A percentile compares a stretch with the other conserved stretches of the same genome.
phyloP scores from a whole-genome alignment of 768 basidiomycete species.

The Podaxis sp. region DNA sequence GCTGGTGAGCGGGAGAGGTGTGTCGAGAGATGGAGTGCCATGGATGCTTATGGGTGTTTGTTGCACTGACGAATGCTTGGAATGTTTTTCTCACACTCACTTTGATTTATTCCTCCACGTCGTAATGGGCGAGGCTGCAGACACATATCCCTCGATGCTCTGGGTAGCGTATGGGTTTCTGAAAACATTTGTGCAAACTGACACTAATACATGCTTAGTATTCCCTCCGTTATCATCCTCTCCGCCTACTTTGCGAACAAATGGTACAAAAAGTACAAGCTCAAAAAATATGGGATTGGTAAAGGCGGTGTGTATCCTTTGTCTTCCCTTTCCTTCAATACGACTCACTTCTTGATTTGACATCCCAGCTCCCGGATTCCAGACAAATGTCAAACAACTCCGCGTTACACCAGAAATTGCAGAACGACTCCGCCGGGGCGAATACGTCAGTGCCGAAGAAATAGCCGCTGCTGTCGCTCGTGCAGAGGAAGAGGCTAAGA shows the following conservation, averaged over 20 bases:
- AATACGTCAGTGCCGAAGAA: slow-evolving; percentile 52
- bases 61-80: not conserved
- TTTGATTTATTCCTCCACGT: slow-evolving; percentile 4
- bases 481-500: slow-evolving; percentile 30
- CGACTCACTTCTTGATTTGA: slow-evolving; percentile 2
- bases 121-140: slow-evolving; percentile 12
- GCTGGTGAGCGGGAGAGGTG: slow-evolving; percentile 36
- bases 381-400: slow-evolving; percentile 48
- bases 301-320: slow-evolving; percentile 42
- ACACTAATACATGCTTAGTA: slow-evolving; percentile 25
- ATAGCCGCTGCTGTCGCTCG: slow-evolving; percentile 44
- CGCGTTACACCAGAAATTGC: slow-evolving; percentile 56
- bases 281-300: slow-evolving; percentile 51
- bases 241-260: slow-evolving; percentile 46
- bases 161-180: slow-evolving; percentile 42
- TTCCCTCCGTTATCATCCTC: slow-evolving; percentile 42
- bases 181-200: not conserved
- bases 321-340: not conserved
- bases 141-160: slow-evolving; percentile 38
- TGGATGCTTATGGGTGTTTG: slow-evolving; percentile 12
- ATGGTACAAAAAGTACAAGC: slow-evolving; percentile 46
- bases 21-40: slow-evolving; percentile 37
- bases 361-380: slow-evolving; percentile 49
- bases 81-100: not conserved
- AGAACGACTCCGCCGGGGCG: slow-evolving; percentile 48